Percentiles rank a stretch among this genome's conserved stretches.
These are phyloP conservation scores for Orobanche coerulescens DNA, from an alignment of 257 asterid species.

Conservation along the genomic window DNA sequence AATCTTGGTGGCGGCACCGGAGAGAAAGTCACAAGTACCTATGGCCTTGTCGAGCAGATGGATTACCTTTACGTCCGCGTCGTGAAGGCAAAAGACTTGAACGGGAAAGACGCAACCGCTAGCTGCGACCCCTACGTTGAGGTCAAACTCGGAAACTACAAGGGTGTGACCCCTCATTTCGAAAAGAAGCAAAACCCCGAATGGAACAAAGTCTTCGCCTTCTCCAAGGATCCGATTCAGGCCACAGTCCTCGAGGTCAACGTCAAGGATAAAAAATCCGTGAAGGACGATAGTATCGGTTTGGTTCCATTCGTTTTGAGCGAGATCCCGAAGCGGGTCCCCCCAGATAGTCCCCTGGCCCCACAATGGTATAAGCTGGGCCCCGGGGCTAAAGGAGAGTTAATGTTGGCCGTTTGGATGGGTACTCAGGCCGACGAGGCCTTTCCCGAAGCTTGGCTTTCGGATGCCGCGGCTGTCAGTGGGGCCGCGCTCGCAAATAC, in stretches of 20 bases:
- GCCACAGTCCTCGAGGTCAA: slow-evolving; percentile 55
- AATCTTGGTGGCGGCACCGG: slow-evolving; percentile 72
- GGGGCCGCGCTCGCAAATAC: slow-evolving; percentile 49
- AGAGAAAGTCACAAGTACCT: slow-evolving; percentile 63
- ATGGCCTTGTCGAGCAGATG: slow-evolving; percentile 78
- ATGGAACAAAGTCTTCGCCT: slow-evolving; percentile 66
- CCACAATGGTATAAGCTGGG: slow-evolving; percentile 69
- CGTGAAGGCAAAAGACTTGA: slow-evolving; percentile 61
- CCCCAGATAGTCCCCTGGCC: slow-evolving; percentile 67
- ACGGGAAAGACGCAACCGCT: slow-evolving; percentile 56
- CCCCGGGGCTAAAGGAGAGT: slow-evolving; percentile 52
- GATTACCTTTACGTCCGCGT: slow-evolving; percentile 67
- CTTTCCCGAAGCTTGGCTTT: slow-evolving; percentile 69
- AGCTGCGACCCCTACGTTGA: slow-evolving; percentile 62
- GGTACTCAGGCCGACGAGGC: slow-evolving; percentile 78
- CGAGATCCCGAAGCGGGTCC: slow-evolving; percentile 57
- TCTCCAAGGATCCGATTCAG: slow-evolving; percentile 62
- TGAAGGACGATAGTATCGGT: slow-evolving; percentile 64
- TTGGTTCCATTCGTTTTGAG: slow-evolving; percentile 46
- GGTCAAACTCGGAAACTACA: slow-evolving; percentile 59
- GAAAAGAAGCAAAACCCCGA: slow-evolving; percentile 65
- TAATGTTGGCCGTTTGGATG: slow-evolving; percentile 83
- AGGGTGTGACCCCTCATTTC: slow-evolving; percentile 58
- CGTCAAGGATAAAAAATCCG: slow-evolving; percentile 57
- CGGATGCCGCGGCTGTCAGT: slow-evolving; percentile 55